phyloP scores from a whole-genome alignment of 2,329 filamentous ascomycete species.

The Colletotrichum sp. region DNA sequence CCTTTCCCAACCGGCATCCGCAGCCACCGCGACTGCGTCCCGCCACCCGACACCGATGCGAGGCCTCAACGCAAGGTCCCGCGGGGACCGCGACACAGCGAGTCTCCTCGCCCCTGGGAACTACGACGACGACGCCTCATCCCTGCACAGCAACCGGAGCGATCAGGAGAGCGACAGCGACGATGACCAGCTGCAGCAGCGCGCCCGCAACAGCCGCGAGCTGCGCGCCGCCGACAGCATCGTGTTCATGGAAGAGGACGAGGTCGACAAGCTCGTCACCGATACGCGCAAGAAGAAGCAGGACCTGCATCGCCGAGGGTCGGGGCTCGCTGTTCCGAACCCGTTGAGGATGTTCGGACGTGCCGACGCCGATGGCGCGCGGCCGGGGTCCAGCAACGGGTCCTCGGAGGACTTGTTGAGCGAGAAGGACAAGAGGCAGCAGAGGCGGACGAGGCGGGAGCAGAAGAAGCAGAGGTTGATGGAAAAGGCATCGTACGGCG shows the following conservation, averaged over 20 bases:
- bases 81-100: slow-evolving; percentile 31
- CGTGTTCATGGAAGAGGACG: slow-evolving; percentile 79
- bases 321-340: slow-evolving; percentile 55
- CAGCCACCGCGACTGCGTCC: neutral
- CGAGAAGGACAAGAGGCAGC: slow-evolving; percentile 57
- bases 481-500: slow-evolving; percentile 62
- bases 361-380: slow-evolving; percentile 32
- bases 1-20: neutral
- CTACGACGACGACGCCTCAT: slow-evolving; percentile 74
- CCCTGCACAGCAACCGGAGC: slow-evolving; percentile 68
- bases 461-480: slow-evolving; percentile 59
- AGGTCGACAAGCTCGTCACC: slow-evolving; percentile 65
- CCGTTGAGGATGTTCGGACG: slow-evolving; percentile 50
- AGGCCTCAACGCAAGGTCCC: slow-evolving; percentile 1
- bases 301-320: slow-evolving; percentile 55
- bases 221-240: slow-evolving; percentile 72
- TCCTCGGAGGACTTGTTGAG: slow-evolving; percentile 54
- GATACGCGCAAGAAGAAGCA: slow-evolving; percentile 53
- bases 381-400: slow-evolving; percentile 37
- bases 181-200: slow-evolving; percentile 71
- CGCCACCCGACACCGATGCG: slow-evolving; percentile 15
- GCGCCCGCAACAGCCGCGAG: slow-evolving; percentile 72
- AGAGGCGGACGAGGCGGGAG: slow-evolving; percentile 54
- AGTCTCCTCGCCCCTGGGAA: slow-evolving; percentile 67
- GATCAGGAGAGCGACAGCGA: slow-evolving; percentile 80